Evolutionary conservation across 345 rosid genomes (phyloP).

Genomic region (Fremontodendron californicum): DNA sequence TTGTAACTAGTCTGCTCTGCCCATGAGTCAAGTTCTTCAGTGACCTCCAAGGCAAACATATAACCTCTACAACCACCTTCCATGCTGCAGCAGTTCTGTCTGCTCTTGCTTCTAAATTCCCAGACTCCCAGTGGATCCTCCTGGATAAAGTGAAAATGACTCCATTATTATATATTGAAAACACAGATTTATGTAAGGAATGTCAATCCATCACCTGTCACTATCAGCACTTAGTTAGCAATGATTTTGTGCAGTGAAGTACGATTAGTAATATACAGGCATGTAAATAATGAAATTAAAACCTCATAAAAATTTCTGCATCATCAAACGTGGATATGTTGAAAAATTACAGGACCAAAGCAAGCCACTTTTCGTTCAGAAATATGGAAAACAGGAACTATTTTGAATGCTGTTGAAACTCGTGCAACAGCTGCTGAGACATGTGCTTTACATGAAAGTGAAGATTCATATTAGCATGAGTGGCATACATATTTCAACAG

Average conservation of each 20-base stretch:
- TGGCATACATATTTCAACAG: background rate
- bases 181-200: background rate
- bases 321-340: too few relatives aligned
- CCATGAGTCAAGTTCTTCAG: constrained; percentile 44
- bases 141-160: constrained; percentile 18
- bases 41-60: constrained; percentile 61
- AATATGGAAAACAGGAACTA: background rate
- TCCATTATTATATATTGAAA: background rate
- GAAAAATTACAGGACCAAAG: background rate
- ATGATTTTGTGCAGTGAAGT: background rate
- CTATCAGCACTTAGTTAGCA: background rate
- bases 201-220: background rate
- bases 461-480: background rate
- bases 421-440: background rate
- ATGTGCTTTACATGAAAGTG: background rate
- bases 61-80: constrained; percentile 67
- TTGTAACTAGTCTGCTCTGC: constrained; percentile 35
- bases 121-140: constrained; percentile 40
- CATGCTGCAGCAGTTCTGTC: constrained; percentile 26
- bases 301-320: too few relatives aligned
- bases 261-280: background rate
- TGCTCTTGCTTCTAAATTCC: constrained; percentile 61
- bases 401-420: background rate
- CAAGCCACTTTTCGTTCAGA: background rate
- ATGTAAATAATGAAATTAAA: background rate